These are phyloP conservation scores for Globisporangium cylindrosporum DNA, from an alignment of 352 stramenopile genomes.

Conservation along the genomic window DNA sequence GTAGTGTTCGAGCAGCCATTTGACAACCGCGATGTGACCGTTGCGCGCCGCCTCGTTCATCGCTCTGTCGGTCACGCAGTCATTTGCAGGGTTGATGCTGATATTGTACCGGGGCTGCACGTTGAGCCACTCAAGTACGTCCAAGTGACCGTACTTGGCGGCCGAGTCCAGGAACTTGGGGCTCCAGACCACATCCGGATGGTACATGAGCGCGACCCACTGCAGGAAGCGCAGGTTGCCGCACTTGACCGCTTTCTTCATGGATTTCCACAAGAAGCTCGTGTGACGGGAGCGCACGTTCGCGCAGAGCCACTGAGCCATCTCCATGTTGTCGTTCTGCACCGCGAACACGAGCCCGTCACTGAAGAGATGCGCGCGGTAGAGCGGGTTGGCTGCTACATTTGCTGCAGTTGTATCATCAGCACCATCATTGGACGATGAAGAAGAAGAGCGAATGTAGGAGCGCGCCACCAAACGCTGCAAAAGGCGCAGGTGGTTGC, in stretches of 20 bases:
- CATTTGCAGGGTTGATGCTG: background rate
- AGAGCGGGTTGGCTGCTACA: background rate
- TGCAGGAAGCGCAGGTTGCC: conserved; percentile 13
- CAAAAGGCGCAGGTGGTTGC: conserved; percentile 10
- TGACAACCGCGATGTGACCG: conserved; percentile 6
- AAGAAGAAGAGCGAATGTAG: background rate
- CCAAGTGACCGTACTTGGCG: conserved; percentile 14
- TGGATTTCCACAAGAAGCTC: conserved; percentile 18
- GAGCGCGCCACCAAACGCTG: conserved; percentile 2
- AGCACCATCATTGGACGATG: background rate
- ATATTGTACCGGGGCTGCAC: conserved; percentile 3
- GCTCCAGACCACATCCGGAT: conserved; percentile 7
- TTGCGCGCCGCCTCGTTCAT: conserved; percentile 12
- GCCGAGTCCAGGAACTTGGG: conserved; percentile 14
- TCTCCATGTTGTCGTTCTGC: conserved; percentile 15
- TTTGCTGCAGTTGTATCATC: background rate
- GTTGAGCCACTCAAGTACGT: conserved; percentile 12
- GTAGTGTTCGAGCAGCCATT: conserved; percentile 11
- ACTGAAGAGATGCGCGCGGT: conserved; percentile 13
- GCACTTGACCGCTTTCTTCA: conserved; percentile 12
- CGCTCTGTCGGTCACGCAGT: conserved; percentile 14
- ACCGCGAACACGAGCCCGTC: conserved; percentile 9
- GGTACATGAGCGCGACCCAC: conserved; percentile 9
- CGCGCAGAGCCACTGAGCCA: conserved; percentile 17
- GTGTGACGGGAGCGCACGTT: background rate